Conservation (phyloP, 495 filamentous ascomycete species). For the Staphylotrichum longicolle region DNA sequence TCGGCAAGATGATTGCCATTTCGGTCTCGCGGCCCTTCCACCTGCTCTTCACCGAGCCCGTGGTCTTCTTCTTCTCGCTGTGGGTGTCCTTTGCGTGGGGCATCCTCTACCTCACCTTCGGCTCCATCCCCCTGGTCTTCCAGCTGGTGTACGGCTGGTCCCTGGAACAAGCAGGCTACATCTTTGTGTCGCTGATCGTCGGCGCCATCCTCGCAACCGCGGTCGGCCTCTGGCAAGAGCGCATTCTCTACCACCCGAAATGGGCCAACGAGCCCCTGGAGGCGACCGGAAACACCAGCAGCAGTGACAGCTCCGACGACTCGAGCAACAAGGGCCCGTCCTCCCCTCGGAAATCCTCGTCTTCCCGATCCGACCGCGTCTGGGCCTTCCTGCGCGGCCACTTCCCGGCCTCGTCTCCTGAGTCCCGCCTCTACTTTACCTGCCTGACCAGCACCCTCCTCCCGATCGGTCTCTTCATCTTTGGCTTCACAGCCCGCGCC, state of each 20-base stretch:
- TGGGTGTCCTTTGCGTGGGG: conserved; percentile 93
- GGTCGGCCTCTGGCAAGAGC: conserved; percentile 72
- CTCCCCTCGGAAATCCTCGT: not conserved
- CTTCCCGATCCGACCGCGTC: conserved; percentile 13
- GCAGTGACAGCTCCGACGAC: conserved; percentile 5
- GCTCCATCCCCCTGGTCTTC: conserved; percentile 77
- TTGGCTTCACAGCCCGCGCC: conserved; percentile 72
- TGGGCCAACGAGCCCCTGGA: conserved; percentile 28
- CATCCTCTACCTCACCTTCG: conserved; percentile 80
- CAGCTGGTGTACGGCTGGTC: conserved; percentile 65
- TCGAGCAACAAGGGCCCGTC: not conserved
- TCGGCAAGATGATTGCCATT: conserved; percentile 69
- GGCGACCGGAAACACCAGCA: conserved; percentile 25
- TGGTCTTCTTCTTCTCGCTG: conserved; percentile 91
- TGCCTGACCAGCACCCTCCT: conserved; percentile 65
- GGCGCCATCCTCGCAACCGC: conserved; percentile 66
- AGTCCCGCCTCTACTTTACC: conserved; percentile 78
- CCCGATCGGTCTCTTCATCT: conserved; percentile 67
- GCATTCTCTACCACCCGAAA: conserved; percentile 41
- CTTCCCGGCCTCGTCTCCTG: conserved; percentile 58
- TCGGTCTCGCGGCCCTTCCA: conserved; percentile 81
- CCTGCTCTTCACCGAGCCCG: conserved; percentile 83
- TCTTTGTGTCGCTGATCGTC: conserved; percentile 72
- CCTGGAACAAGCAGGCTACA: conserved; percentile 62
- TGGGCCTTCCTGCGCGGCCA: conserved; percentile 41